Evolutionary conservation across 2,329 filamentous ascomycete genomes (phyloP).

Genomic region (Phialophora expanda): DNA sequence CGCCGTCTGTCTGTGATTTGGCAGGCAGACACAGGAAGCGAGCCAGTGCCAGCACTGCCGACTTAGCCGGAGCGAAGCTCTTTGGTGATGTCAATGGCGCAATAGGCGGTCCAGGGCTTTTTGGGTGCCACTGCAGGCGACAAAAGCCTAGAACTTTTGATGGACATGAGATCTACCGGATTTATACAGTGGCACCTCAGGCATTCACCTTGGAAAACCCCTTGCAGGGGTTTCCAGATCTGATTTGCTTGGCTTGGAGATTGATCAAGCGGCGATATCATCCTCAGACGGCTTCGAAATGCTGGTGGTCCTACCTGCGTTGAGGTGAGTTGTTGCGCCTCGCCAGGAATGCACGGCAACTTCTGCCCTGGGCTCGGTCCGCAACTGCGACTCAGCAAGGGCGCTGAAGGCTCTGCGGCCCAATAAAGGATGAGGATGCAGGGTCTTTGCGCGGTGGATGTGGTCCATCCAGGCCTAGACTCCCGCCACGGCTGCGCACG

Average conservation of each 20-base stretch:
- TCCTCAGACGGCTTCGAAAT: no score
- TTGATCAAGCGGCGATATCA: not conserved
- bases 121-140: not conserved
- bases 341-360: not conserved
- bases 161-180: slow-evolving; percentile 27
- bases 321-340: not conserved
- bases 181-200: slow-evolving; percentile 10
- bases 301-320: not conserved
- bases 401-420: not conserved
- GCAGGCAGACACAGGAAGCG: slow-evolving; percentile 5
- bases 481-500: slow-evolving; percentile 2
- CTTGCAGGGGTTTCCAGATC: not conserved
- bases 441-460: slow-evolving; percentile 2
- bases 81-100: slow-evolving; percentile 24
- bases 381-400: not conserved
- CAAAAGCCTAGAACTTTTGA: slow-evolving; percentile 29
- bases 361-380: not conserved
- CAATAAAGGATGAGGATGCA: not conserved
- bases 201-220: not conserved
- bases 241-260: not conserved
- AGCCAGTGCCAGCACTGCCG: slow-evolving; percentile 21
- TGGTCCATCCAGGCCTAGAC: slow-evolving; percentile 19
- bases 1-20: not conserved
- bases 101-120: not conserved
- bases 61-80: slow-evolving; percentile 21